Percentiles rank a stretch among this genome's conserved stretches.
Evolutionary conservation across 176 grass and related monocot genomes (phyloP).

Genomic region (Typha latifolia): DNA sequence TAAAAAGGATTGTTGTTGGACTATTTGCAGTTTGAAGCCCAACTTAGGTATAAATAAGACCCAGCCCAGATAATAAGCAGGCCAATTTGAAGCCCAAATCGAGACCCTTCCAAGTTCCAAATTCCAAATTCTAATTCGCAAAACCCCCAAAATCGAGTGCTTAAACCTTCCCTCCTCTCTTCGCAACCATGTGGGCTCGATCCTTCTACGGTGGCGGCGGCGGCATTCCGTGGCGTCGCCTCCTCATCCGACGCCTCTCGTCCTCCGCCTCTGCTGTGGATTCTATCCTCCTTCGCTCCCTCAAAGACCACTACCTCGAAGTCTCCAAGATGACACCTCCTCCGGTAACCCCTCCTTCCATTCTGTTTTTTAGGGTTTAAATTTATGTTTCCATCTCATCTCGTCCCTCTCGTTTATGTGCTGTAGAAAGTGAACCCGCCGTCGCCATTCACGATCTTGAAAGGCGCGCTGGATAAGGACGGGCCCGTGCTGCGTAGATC

Average conservation of each 20-base stretch:
- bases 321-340: conserved; percentile 81
- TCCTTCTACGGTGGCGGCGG: conserved; percentile 21
- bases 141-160: not conserved
- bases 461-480: conserved; percentile 54
- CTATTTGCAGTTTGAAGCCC: no score
- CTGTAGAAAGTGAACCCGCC: conserved; percentile 66
- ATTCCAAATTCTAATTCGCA: no score
- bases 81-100: no score
- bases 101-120: not conserved
- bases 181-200: conserved; percentile 20
- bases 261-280: conserved; percentile 46
- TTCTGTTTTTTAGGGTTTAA: not conserved
- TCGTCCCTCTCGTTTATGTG: not conserved
- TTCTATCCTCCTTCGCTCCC: conserved; percentile 74
- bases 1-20: no score
- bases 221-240: conserved; percentile 6
- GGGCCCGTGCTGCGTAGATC: conserved; percentile 52
- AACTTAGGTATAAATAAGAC: no score
- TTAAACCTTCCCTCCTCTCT: conserved; percentile 3
- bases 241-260: conserved; percentile 13
- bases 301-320: conserved; percentile 90
- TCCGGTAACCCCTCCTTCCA: conserved; percentile 18
- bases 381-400: not conserved
- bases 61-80: no score
- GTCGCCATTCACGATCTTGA: conserved; percentile 59